Conservation (phyloP, 2,329 filamentous ascomycete species). For the Phyllosticta citribraziliensis region DNA sequence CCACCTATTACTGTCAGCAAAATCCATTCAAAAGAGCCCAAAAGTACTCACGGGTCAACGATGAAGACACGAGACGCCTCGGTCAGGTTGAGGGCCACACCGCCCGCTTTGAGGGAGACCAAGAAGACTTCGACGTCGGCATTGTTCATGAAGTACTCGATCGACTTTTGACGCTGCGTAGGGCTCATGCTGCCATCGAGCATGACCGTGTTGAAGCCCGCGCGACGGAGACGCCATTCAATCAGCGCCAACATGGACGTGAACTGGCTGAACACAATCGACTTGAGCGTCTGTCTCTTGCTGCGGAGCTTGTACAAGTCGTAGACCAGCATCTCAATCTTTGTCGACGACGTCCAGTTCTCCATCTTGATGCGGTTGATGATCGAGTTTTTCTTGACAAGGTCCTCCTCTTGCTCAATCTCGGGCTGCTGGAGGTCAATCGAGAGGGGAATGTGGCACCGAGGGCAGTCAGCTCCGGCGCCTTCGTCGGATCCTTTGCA, state of each 20-base stretch:
- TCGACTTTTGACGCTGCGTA: slow-evolving; percentile 82
- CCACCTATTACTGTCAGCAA: slow-evolving; percentile 52
- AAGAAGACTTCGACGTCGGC: slow-evolving; percentile 91
- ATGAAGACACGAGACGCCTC: slow-evolving; percentile 95
- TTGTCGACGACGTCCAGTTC: slow-evolving; percentile 95
- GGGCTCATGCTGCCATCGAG: slow-evolving; percentile 96
- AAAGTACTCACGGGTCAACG: slow-evolving; percentile 70
- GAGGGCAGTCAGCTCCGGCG: slow-evolving; percentile 62
- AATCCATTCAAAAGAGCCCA: neutral
- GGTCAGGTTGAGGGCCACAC: slow-evolving; percentile 88
- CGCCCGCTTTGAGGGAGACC: slow-evolving; percentile 90
- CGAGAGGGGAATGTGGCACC: slow-evolving; percentile 77
- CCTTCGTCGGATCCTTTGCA: slow-evolving; percentile 53
- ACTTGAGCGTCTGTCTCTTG: slow-evolving; percentile 89
- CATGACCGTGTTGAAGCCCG: slow-evolving; percentile 98
- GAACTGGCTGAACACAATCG: slow-evolving; percentile 95
- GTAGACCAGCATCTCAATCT: slow-evolving; percentile 93
- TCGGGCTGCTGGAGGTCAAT: slow-evolving; percentile 95
- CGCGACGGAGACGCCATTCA: slow-evolving; percentile 89
- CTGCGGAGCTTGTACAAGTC: slow-evolving; percentile 86
- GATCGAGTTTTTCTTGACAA: slow-evolving; percentile 90
- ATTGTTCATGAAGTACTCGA: slow-evolving; percentile 94
- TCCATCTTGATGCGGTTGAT: slow-evolving; percentile 99
- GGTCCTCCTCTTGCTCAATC: slow-evolving; percentile 79
- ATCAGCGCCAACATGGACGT: slow-evolving; percentile 96